These are phyloP conservation scores for Candida dendrica DNA, from an alignment of 805 yeast species.

Conservation along the genomic window DNA sequence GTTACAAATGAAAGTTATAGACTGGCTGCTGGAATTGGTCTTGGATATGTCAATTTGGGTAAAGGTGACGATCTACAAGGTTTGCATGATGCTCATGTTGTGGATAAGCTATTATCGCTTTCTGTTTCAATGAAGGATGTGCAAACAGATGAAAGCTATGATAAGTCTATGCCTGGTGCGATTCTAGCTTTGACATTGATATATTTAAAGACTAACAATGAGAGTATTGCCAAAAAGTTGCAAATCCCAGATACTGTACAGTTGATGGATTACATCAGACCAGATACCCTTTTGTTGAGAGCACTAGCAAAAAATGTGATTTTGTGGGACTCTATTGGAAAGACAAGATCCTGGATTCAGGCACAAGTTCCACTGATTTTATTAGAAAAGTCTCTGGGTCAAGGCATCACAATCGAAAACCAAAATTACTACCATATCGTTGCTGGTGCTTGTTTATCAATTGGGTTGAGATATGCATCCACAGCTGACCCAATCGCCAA, in stretches of 20 bases:
- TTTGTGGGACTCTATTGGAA: constrained; percentile 15
- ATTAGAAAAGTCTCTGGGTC: constrained; percentile 13
- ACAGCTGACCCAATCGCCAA: constrained; percentile 48
- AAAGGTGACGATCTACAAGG: constrained; percentile 57
- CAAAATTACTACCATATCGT: constrained; percentile 56
- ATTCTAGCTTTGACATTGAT: constrained; percentile 68
- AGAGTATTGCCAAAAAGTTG: constrained; percentile 52
- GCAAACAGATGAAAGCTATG: constrained; percentile 49
- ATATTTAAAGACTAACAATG: constrained; percentile 60
- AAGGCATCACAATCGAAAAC: constrained; percentile 47
- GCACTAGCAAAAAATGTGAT: constrained; percentile 36
- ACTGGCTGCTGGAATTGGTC: constrained; percentile 79
- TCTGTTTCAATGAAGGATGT: constrained; percentile 58
- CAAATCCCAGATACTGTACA: constrained; percentile 53
- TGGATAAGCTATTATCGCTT: constrained; percentile 49
- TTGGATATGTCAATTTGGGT: constrained; percentile 81
- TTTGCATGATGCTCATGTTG: constrained; percentile 54
- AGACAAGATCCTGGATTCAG: constrained; percentile 14
- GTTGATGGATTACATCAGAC: constrained; percentile 59
- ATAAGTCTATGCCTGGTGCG: constrained; percentile 67
- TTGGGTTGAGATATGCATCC: constrained; percentile 76
- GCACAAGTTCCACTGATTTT: constrained; percentile 46
- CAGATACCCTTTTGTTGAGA: constrained; percentile 64
- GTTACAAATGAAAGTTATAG: constrained; percentile 73
- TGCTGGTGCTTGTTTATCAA: constrained; percentile 68